phyloP scores from a whole-genome alignment of 2,329 filamentous ascomycete genomes.

The Pseudogymnoascus sp. region DNA sequence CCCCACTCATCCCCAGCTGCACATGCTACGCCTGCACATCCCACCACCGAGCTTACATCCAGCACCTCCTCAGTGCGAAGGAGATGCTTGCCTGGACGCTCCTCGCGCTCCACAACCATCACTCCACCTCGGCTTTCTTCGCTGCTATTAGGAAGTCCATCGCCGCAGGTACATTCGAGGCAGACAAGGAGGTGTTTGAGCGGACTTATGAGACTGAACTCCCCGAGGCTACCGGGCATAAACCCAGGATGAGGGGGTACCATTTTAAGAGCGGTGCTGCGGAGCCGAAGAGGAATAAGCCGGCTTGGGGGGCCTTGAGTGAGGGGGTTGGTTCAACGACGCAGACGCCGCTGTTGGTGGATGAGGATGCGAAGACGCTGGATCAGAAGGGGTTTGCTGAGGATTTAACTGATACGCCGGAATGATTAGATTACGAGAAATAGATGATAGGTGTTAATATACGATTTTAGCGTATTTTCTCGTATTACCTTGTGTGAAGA shows the following conservation, averaged over 20 bases:
- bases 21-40: constrained; percentile 72
- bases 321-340: constrained; percentile 16
- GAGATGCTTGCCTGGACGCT: constrained; percentile 97
- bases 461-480: neutral
- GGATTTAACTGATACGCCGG: constrained; percentile 21
- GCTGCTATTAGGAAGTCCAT: constrained; percentile 58
- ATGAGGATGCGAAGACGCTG: constrained; percentile 42
- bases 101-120: constrained; percentile 85
- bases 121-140: constrained; percentile 66
- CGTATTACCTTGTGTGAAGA: neutral
- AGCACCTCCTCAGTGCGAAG: constrained; percentile 78
- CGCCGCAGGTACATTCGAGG: constrained; percentile 48
- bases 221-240: constrained; percentile 64
- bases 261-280: constrained; percentile 61
- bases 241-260: constrained; percentile 74
- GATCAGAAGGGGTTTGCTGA: constrained; percentile 49
- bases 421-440: neutral
- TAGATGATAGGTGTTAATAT: constrained; percentile 1
- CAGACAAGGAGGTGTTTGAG: constrained; percentile 36
- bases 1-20: constrained; percentile 56
- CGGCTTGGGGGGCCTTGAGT: constrained; percentile 53
- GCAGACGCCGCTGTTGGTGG: constrained; percentile 42
- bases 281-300: constrained; percentile 58
- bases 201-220: constrained; percentile 58
- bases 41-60: constrained; percentile 80